phyloP scores from a whole-genome alignment of 768 basidiomycete species.

The Suillus spraguei region DNA sequence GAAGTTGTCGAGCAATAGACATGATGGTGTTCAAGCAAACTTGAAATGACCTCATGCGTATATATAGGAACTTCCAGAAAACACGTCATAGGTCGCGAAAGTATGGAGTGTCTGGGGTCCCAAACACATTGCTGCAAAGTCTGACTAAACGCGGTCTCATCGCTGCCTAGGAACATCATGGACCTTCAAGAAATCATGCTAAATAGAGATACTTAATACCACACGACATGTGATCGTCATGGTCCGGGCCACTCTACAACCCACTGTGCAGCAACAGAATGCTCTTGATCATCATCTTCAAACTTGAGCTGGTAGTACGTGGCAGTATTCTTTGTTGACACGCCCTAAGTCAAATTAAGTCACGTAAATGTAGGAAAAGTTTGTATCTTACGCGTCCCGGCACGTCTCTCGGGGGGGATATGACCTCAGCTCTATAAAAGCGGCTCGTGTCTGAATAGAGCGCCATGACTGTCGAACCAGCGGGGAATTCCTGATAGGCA shows the following conservation, averaged over 20 bases:
- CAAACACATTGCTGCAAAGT: background rate
- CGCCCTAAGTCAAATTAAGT: slow-evolving; percentile 20
- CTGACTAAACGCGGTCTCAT: too few species aligned
- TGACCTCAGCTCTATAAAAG: slow-evolving; percentile 86
- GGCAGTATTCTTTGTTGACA: slow-evolving; percentile 50
- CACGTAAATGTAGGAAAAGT: slow-evolving; percentile 9
- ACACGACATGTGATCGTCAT: slow-evolving; percentile 9
- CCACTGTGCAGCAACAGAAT: slow-evolving; percentile 72
- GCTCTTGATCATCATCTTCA: slow-evolving; percentile 85
- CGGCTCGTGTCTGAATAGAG: slow-evolving; percentile 92
- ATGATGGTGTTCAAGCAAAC: slow-evolving; percentile 36
- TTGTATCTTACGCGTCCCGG: slow-evolving; percentile 39
- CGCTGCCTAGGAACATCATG: too few species aligned
- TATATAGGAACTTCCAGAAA: background rate
- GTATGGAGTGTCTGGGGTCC: slow-evolving; percentile 1
- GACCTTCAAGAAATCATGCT: slow-evolving; percentile 22
- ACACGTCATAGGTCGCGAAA: slow-evolving; percentile 1
- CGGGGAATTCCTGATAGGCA: slow-evolving; percentile 70
- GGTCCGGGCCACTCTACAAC: slow-evolving; percentile 80
- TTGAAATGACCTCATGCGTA: background rate
- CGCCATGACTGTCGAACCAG: slow-evolving; percentile 78
- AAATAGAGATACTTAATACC: slow-evolving; percentile 11
- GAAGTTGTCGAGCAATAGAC: slow-evolving; percentile 66
- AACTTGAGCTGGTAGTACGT: slow-evolving; percentile 76
- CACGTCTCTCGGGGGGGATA: slow-evolving; percentile 58